Base-by-base conservation (phyloP, 164 flowering plant species). In the Santalum album region DNA sequence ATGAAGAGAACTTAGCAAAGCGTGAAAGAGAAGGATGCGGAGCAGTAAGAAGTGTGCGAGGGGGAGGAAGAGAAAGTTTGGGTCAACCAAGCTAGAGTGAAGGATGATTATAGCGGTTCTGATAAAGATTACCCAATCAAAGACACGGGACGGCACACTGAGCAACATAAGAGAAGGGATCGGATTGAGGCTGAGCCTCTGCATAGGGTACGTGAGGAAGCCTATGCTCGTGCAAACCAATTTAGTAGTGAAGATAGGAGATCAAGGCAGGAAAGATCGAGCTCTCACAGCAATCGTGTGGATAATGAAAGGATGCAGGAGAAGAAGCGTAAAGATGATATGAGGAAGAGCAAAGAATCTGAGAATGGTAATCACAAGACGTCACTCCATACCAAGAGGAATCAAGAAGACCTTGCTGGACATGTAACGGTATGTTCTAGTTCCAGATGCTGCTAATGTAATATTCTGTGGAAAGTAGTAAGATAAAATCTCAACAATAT, bases 21-120 rank as follows among this genome's bases (percentile, higher is more conserved):
- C 68, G 84, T 53, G 87, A 89, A 29, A 81, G 84, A 74, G 90
- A 79, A 59, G 95, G 76, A 55, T 65, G 87, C 51, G 74, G 65
- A 44, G 40, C 74, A 35, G 44, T 62, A 19, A 79, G 80, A 62
- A 67, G 80, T 71, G 80, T 70, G 2, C 75, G 87, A 38, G 75
- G 62, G 60, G 53, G 61, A 23, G n/a, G 97, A 84, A 45, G 98
- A 83, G n/a, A 82, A 75, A 69, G 43, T 66, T 46, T 67, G 83
- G 89, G 63, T 74, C 63, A n/a, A n/a, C n/a, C 79, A 72, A 64
- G 59, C 68, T 15, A 75, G 85, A 65, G 62, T 54, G 12, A 84
- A 74, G 62, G 90, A 87, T 61, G 99, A 85, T 2, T 58, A 72
- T 42, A 85, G 65, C 56, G 70, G 64, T 24, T 76, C 79, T 55